Evolutionary conservation across 129 eudicot genomes (phyloP).

Genomic region (Centaurea solstitialis): DNA sequence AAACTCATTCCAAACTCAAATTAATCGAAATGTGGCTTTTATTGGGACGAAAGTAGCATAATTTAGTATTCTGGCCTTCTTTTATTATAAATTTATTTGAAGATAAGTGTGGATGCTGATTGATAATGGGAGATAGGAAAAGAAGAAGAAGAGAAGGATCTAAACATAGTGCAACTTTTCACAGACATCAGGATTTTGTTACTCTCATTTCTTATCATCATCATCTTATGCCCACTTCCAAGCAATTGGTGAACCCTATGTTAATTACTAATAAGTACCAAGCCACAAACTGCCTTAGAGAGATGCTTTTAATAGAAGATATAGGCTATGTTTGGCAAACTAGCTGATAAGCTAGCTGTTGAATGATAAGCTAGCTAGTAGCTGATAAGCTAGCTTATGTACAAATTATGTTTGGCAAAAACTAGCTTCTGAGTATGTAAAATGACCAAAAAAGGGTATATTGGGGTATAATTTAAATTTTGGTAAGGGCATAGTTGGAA

Average conservation of each 20-base stretch:
- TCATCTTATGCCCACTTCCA: neutral
- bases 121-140: neutral
- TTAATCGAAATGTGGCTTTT: neutral
- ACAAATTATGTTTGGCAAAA: too few relatives aligned
- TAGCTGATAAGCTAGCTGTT: too few relatives aligned
- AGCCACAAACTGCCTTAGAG: neutral
- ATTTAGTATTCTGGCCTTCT: neutral
- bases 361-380: too few relatives aligned
- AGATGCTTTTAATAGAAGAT: too few relatives aligned
- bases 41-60: neutral
- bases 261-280: neutral
- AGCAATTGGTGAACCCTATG: neutral
- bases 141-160: neutral
- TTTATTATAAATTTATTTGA: too few relatives aligned
- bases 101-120: neutral
- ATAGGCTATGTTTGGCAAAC: too few relatives aligned
- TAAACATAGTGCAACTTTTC: neutral
- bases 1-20: neutral
- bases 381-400: too few relatives aligned
- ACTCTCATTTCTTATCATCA: neutral
- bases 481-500: too few relatives aligned
- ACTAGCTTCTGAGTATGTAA: too few relatives aligned
- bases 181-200: neutral
- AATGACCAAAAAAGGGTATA: too few relatives aligned
- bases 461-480: too few relatives aligned